phyloP scores from a whole-genome alignment of 228 moss, liverwort and hornwort genomes.

The Sphagnum magellanicum region DNA sequence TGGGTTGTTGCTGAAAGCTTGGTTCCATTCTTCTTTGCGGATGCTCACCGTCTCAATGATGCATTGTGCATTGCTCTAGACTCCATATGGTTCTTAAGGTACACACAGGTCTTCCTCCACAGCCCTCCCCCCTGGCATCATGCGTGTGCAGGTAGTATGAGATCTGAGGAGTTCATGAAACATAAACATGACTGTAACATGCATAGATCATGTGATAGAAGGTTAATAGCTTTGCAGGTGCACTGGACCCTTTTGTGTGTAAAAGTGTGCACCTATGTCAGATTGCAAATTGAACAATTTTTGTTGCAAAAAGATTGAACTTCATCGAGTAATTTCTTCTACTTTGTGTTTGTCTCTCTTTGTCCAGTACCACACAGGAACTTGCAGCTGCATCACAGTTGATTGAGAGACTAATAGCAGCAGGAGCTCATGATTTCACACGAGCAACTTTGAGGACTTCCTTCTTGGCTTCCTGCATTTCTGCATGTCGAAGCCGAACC shows the following conservation, averaged over 20 bases:
- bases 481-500: slow-evolving; percentile 41
- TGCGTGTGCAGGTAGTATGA: background rate
- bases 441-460: slow-evolving; percentile 46
- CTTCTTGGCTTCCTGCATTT: slow-evolving; percentile 47
- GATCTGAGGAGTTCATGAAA: background rate
- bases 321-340: background rate
- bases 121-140: background rate
- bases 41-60: slow-evolving; percentile 42
- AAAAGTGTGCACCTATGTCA: background rate
- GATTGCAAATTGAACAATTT: background rate
- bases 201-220: no score
- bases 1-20: slow-evolving; percentile 51
- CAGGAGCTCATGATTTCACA: slow-evolving; percentile 49
- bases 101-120: background rate
- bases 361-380: slow-evolving; percentile 32
- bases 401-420: slow-evolving; percentile 41
- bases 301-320: no score
- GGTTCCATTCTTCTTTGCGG: slow-evolving; percentile 26
- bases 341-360: background rate
- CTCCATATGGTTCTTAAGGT: slow-evolving; percentile 37
- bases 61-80: slow-evolving; percentile 48
- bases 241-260: no score
- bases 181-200: no score
- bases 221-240: no score
- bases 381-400: slow-evolving; percentile 37